A percentile compares a stretch with the other conserved stretches of the same genome.
Evolutionary conservation across 2,329 filamentous ascomycete species (phyloP).

Genomic region (Paracamarosporium sp.): DNA sequence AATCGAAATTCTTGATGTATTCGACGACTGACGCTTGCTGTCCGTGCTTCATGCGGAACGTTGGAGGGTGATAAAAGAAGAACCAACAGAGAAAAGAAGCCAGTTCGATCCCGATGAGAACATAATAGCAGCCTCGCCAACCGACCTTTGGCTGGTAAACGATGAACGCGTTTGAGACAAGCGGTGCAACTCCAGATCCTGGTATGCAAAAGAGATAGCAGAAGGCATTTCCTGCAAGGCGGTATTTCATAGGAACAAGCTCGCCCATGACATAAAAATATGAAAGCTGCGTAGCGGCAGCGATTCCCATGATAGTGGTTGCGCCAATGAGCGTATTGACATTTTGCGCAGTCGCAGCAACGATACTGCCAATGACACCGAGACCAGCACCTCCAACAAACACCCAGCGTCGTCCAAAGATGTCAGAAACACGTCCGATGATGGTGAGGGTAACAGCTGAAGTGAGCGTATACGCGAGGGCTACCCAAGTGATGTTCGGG

Average conservation of each 20-base stretch:
- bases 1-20: constrained; percentile 19
- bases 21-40: constrained; percentile 6
- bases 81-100: constrained; percentile 16
- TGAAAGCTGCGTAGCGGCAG: constrained; percentile 20
- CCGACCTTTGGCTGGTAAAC: constrained; percentile 14
- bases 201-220: constrained; percentile 18
- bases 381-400: constrained; percentile 41
- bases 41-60: constrained; percentile 18
- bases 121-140: constrained; percentile 19
- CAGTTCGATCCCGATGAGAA: constrained; percentile 15
- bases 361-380: constrained; percentile 23
- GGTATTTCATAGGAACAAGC: constrained; percentile 26
- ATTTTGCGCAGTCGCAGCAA: constrained; percentile 19
- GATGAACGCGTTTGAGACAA: constrained; percentile 15
- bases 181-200: constrained; percentile 18
- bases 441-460: constrained; percentile 15
- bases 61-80: constrained; percentile 18
- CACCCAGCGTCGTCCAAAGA: constrained; percentile 30
- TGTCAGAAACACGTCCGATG: constrained; percentile 16
- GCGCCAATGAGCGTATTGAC: constrained; percentile 15
- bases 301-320: constrained; percentile 19
- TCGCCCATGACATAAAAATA: constrained; percentile 25
- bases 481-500: constrained; percentile 14
- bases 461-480: constrained; percentile 13
- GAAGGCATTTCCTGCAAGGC: constrained; percentile 16